phyloP scores from a whole-genome alignment of 495 filamentous ascomycete genomes.

The Pyrenula aspistea region DNA sequence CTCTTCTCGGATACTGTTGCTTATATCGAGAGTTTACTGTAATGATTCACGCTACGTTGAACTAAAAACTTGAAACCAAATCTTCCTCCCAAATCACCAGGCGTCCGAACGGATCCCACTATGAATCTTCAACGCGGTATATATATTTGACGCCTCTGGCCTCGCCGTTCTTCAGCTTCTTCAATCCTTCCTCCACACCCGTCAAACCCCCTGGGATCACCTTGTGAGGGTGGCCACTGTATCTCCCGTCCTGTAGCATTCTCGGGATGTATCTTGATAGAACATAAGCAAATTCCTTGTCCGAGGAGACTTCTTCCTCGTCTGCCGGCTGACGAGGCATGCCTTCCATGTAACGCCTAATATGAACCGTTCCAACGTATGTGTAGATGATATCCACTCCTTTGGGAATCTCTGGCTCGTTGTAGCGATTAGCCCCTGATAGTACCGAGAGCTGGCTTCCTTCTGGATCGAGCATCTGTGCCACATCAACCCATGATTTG shows the following conservation, averaged over 20 bases:
- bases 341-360: neutral
- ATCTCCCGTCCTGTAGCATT: slow-evolving; percentile 43
- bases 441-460: neutral
- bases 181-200: slow-evolving; percentile 40
- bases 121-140: slow-evolving; percentile 50
- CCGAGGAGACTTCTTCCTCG: neutral
- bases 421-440: neutral
- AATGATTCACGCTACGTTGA: no score
- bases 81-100: no score
- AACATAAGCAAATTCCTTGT: slow-evolving; percentile 43
- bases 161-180: slow-evolving; percentile 46
- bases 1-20: no score
- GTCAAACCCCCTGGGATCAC: slow-evolving; percentile 45
- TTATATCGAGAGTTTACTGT: no score
- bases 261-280: slow-evolving; percentile 37
- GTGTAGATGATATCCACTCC: neutral
- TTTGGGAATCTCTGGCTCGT: neutral
- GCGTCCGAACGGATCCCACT: no score
- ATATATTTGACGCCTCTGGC: slow-evolving; percentile 60
- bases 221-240: slow-evolving; percentile 43
- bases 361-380: neutral
- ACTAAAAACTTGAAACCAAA: no score
- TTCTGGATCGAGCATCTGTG: neutral
- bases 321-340: neutral
- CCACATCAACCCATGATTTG: neutral